Evolutionary conservation across 768 basidiomycete species (phyloP), one percentile per base, ranked within the genome.

Genomic region (Tephrocybe sp.): DNA sequence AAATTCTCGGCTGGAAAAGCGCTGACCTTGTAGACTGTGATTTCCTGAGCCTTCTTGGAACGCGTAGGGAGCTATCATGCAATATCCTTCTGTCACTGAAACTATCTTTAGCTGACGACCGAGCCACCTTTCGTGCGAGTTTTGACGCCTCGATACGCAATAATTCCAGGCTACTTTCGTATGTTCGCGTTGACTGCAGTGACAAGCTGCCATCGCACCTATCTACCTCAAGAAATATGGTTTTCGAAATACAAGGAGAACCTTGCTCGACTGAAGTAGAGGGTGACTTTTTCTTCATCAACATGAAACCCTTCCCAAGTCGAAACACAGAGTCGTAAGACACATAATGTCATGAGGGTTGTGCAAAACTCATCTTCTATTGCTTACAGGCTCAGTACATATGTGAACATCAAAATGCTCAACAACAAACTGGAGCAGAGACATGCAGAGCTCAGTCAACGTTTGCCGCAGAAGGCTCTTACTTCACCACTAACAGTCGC

Each of bases 331-430:
- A 85, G 32, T 83, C 85, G 88, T 86, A 65, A 83, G 40, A 82
- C 84, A 64, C 50, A 79, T 53, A 48, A 18, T 36, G 26, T 38
- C n/a, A n/a, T n/a, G n/a, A n/a, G n/a, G n/a, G n/a, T n/a, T n/a
- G n/a, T n/a, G n/a, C n/a, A n/a, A n/a, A n/a, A n/a, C n/a, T n/a
- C n/a, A n/a, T n/a, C n/a, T n/a, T n/a, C n/a, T n/a, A n/a, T n/a
- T n/a, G n/a, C 28, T 48, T 45, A 38, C 50, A 90, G 89, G 79
- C 68, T 89, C 25, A 81, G 86, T 56, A 82, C 84, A 0, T 81
- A 85, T 58, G 60, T 97, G 30, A 93, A 96, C 62, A 79, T 96
- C 44, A 94, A 93, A 67, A 73, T 86, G 50, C 92, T 95, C 70
- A 93, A 97, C 65, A 88, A 91, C 65, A 79, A 84, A 12, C 68